These are phyloP conservation scores for Draba incana DNA, from an alignment of 345 rosid genomes.

Conservation along the genomic window DNA sequence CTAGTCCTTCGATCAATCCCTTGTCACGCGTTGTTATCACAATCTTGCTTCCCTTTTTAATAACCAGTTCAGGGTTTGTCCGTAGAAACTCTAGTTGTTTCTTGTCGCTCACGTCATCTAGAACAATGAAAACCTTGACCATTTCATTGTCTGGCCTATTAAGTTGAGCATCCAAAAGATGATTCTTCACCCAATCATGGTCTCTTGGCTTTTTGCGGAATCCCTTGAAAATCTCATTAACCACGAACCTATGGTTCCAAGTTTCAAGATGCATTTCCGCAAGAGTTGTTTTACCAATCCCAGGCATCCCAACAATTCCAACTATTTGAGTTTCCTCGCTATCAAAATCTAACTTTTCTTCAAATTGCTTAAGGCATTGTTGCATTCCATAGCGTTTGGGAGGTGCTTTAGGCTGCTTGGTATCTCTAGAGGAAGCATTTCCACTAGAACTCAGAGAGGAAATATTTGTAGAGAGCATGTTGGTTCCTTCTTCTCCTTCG, in stretches of 20 bases:
- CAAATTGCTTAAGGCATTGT: not conserved
- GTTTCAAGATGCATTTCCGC: not conserved
- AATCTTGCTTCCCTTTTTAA: conserved; percentile 29
- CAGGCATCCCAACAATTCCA: conserved; percentile 24
- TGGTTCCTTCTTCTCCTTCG: too few relatives aligned
- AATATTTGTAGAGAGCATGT: not conserved
- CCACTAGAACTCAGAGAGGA: not conserved
- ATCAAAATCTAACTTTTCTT: not conserved
- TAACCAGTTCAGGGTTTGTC: not conserved
- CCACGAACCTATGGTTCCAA: too few relatives aligned
- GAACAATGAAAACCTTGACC: not conserved
- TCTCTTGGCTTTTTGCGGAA: not conserved
- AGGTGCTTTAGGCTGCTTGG: not conserved
- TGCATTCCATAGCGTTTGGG: not conserved
- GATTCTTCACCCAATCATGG: not conserved
- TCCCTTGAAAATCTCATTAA: not conserved
- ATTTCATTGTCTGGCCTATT: not conserved
- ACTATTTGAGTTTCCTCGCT: not conserved
- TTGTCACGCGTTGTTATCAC: conserved; percentile 27
- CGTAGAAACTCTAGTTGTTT: not conserved
- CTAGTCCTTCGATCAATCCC: not conserved
- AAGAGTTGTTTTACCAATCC: conserved; percentile 3
- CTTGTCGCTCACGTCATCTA: conserved; percentile 15
- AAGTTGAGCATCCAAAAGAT: too few relatives aligned
- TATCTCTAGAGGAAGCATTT: not conserved